Percentiles rank a stretch among this genome's conserved stretches.
Conservation (phyloP, 169 alveolate genomes). For the Cryptosporidium sp. region DNA sequence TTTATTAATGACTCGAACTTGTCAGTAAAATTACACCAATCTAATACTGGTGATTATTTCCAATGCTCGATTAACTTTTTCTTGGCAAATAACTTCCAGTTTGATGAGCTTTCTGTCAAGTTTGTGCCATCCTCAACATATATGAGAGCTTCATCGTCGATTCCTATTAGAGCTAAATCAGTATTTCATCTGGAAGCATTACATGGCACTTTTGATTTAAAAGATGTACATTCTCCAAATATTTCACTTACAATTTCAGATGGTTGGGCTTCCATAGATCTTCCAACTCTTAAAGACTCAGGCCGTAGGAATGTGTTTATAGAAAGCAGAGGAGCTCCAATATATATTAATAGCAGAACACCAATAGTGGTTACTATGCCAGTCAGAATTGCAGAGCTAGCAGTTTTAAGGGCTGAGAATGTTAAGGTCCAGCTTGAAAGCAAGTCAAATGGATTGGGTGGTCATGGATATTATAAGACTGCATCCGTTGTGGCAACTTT, state of each 20-base stretch:
- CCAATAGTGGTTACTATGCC: conserved; percentile 31
- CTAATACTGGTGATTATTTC: conserved; percentile 40
- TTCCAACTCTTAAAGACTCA: not conserved
- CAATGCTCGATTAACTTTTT: conserved; percentile 53
- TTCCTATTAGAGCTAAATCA: conserved; percentile 20
- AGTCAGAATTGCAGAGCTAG: conserved; percentile 36
- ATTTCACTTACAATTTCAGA: conserved; percentile 44
- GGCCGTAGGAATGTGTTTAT: not conserved
- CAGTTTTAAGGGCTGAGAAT: conserved; percentile 15
- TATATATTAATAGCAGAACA: conserved; percentile 44
- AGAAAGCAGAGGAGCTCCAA: conserved; percentile 68
- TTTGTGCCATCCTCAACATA: conserved; percentile 38
- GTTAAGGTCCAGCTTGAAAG: conserved; percentile 36
- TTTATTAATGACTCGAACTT: conserved; percentile 24
- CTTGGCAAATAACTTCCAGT: conserved; percentile 17
- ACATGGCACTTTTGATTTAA: conserved; percentile 42
- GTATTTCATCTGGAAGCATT: conserved; percentile 36
- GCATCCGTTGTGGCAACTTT: conserved; percentile 32
- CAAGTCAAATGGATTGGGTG: not conserved
- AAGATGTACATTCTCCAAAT: conserved; percentile 25
- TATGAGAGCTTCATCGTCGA: conserved; percentile 24
- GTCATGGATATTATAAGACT: not conserved
- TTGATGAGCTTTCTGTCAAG: conserved; percentile 17
- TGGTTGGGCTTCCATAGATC: conserved; percentile 47
- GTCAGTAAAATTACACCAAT: conserved; percentile 27